Conservation (phyloP, 2,329 filamentous ascomycete genomes). For the Ambrosiella beaveri region DNA sequence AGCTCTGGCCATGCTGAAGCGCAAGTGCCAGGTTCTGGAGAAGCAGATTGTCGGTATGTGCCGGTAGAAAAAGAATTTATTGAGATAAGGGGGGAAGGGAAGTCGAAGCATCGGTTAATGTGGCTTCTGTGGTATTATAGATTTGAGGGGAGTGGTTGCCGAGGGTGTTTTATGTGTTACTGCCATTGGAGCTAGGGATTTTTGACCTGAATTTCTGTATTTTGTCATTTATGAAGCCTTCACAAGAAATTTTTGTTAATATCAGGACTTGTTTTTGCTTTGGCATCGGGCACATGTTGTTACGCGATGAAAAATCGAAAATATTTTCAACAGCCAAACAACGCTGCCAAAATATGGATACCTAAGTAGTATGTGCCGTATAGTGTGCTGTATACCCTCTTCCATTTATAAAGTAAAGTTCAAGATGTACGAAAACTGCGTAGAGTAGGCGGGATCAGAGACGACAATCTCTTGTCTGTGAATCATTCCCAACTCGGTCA, state of each 20-base stretch:
- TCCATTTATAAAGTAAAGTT: conserved; percentile 23
- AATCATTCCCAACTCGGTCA: conserved; percentile 53
- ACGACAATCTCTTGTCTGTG: conserved; percentile 82
- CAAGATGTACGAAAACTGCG: conserved; percentile 44
- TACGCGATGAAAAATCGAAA: background rate
- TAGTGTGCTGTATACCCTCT: background rate
- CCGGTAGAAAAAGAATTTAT: conserved; percentile 20
- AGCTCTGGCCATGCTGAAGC: conserved; percentile 66
- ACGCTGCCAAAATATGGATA: background rate
- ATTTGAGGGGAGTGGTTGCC: background rate
- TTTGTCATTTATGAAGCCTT: conserved; percentile 4
- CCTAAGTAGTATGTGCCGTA: background rate
- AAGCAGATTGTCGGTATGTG: conserved; percentile 51
- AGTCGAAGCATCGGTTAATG: background rate
- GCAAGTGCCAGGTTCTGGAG: conserved; percentile 62
- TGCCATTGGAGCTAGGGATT: conserved; percentile 10
- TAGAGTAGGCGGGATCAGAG: conserved; percentile 74
- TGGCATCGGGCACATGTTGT: background rate
- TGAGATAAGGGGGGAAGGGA: conserved; percentile 6
- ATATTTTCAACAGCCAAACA: background rate
- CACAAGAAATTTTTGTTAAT: conserved; percentile 2
- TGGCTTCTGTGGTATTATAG: conserved; percentile 1
- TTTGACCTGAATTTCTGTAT: conserved; percentile 9
- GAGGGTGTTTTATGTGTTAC: conserved; percentile 13
- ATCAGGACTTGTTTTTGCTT: conserved; percentile 1